Evolutionary conservation across 257 asterid species (phyloP).

Genomic region (Linaria vulgaris): DNA sequence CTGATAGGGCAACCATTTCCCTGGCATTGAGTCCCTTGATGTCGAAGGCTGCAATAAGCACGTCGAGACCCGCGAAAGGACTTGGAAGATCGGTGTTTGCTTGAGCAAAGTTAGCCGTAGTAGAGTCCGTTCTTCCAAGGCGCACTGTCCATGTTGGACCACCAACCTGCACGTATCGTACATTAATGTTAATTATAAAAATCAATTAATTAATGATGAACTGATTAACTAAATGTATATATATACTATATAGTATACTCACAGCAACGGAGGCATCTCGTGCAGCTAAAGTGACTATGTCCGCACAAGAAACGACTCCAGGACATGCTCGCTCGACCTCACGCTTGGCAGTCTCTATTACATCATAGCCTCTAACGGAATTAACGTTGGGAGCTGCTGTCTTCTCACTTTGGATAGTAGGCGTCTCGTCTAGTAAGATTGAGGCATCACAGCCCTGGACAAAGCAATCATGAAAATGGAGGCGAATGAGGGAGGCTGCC

Average conservation of each 20-base stretch:
- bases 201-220: too few relatives aligned
- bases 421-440: conserved; percentile 24
- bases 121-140: conserved; percentile 26
- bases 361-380: conserved; percentile 10
- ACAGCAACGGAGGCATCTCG: conserved; percentile 25
- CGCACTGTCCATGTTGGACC: conserved; percentile 32
- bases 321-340: conserved; percentile 27
- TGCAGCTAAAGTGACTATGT: conserved; percentile 21
- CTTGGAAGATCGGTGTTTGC: conserved; percentile 28
- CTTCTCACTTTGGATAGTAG: conserved; percentile 10
- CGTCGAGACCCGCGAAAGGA: neutral
- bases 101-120: conserved; percentile 21
- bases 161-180: conserved; percentile 19
- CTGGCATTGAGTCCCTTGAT: conserved; percentile 25
- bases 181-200: too few relatives aligned
- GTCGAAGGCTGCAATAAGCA: conserved; percentile 13
- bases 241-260: neutral
- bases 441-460: conserved; percentile 29
- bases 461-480: conserved; percentile 22
- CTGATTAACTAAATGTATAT: too few relatives aligned
- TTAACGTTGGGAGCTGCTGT: conserved; percentile 1
- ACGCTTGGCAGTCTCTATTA: conserved; percentile 19
- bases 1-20: conserved; percentile 36
- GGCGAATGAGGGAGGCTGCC: conserved; percentile 24
- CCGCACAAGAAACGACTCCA: conserved; percentile 28